Evolutionary conservation across 2,329 filamentous ascomycete genomes (phyloP).

Genomic region (Dactylellina drechsleri): DNA sequence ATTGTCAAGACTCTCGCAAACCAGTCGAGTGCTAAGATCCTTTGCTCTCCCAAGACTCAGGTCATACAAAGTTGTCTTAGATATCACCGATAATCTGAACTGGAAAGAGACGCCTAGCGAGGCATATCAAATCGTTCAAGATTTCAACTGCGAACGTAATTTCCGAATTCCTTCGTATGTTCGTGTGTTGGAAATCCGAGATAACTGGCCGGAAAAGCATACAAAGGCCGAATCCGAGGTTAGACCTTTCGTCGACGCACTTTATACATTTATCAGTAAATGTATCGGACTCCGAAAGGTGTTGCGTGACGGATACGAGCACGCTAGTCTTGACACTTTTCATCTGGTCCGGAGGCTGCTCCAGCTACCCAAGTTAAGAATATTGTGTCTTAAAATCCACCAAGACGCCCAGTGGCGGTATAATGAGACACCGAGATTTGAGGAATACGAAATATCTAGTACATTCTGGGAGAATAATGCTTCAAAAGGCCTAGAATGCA

Average conservation of each 20-base stretch:
- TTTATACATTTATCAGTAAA: slow-evolving; percentile 31
- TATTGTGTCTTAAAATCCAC: slow-evolving; percentile 46
- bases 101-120: background rate
- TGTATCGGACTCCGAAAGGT: slow-evolving; percentile 36
- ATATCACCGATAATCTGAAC: slow-evolving; percentile 20
- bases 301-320: slow-evolving; percentile 42
- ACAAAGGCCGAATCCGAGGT: background rate
- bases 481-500: slow-evolving; percentile 24
- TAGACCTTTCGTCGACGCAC: background rate
- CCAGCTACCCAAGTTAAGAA: slow-evolving; percentile 25
- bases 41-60: slow-evolving; percentile 27
- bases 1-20: slow-evolving; percentile 28
- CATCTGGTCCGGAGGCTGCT: slow-evolving; percentile 26
- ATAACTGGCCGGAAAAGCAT: slow-evolving; percentile 3
- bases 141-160: slow-evolving; percentile 30
- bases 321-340: slow-evolving; percentile 14
- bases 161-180: slow-evolving; percentile 12
- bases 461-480: background rate
- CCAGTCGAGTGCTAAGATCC: slow-evolving; percentile 18
- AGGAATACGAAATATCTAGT: slow-evolving; percentile 21
- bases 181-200: slow-evolving; percentile 36
- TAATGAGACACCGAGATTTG: slow-evolving; percentile 33
- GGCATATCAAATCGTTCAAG: slow-evolving; percentile 16
- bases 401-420: slow-evolving; percentile 24
- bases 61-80: slow-evolving; percentile 38